Evolutionary conservation across 2,329 filamentous ascomycete species (phyloP).

Genomic region (Coniochaeta sp.): DNA sequence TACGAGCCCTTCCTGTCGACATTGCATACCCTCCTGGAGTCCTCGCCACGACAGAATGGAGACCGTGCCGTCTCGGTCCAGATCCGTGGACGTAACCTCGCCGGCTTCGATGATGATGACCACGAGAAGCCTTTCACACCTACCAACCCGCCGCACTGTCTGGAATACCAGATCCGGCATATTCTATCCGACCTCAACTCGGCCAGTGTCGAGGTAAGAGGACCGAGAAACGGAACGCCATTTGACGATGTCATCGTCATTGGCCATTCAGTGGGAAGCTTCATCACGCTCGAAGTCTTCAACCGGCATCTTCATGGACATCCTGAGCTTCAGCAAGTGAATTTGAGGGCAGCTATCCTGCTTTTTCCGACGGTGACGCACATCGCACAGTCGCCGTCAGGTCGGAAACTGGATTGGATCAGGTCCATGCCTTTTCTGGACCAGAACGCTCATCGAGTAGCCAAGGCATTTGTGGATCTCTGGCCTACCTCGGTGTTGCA

Average conservation of each 20-base stretch:
- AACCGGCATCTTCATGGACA: constrained; percentile 37
- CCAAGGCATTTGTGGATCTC: constrained; percentile 30
- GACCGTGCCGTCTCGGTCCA: constrained; percentile 31
- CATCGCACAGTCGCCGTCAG: constrained; percentile 55
- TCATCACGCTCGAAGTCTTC: constrained; percentile 63
- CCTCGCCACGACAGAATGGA: neutral
- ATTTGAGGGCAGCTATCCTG: constrained; percentile 48
- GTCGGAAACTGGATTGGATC: constrained; percentile 40
- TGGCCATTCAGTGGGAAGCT: constrained; percentile 69
- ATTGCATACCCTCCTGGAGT: constrained; percentile 45
- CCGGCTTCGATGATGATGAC: constrained; percentile 49
- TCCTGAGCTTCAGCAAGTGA: constrained; percentile 24
- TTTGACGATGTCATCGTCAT: constrained; percentile 58
- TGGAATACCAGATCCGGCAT: constrained; percentile 45
- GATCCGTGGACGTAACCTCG: constrained; percentile 49
- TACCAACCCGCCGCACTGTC: constrained; percentile 35
- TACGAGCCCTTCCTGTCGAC: constrained; percentile 59
- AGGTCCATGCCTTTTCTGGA: constrained; percentile 33
- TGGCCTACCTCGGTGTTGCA: constrained; percentile 30
- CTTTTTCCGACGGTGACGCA: constrained; percentile 71
- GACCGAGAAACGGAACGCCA: constrained; percentile 21
- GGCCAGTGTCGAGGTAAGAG: constrained; percentile 18
- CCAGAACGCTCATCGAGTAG: constrained; percentile 30
- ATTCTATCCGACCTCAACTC: constrained; percentile 22
- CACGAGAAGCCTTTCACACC: constrained; percentile 32